Conservation (phyloP, 345 rosid genomes). For the Geranium rotundifolium region DNA sequence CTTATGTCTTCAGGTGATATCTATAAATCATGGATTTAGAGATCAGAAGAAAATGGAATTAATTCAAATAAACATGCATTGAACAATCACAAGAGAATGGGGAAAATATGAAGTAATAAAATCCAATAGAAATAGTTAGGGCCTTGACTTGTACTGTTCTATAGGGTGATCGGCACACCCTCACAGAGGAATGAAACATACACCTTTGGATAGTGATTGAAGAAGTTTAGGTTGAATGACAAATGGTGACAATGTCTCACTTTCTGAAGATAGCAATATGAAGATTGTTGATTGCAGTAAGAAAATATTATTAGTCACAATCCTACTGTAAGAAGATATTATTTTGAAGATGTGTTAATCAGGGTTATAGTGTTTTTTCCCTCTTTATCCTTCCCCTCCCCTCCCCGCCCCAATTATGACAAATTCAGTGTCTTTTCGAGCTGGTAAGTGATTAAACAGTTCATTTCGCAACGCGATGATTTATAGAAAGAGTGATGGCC, state of each 20-base stretch:
- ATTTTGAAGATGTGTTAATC: no score
- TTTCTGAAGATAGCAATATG: not conserved
- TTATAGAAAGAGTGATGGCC: not conserved
- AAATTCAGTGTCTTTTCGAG: not conserved
- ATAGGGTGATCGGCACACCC: not conserved
- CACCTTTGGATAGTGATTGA: not conserved
- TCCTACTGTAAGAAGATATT: no score
- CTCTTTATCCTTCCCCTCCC: no score
- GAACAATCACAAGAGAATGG: not conserved
- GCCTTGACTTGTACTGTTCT: not conserved
- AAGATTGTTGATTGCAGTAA: not conserved
- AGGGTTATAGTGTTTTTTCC: no score
- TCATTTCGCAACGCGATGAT: not conserved
- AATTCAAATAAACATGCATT: not conserved
- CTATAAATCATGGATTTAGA: conserved; percentile 22
- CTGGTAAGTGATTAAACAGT: not conserved
- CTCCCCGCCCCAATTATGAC: no score
- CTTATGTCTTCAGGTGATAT: conserved; percentile 82
- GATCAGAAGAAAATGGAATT: not conserved
- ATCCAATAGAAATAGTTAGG: not conserved
- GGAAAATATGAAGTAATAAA: not conserved
- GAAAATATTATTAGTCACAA: no score
- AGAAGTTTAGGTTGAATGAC: not conserved
- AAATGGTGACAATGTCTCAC: not conserved
- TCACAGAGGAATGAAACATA: not conserved